Evolutionary conservation across 306 rosid species (phyloP), one percentile per base, ranked within the genome.

Genomic region (Prunus mongolica): DNA sequence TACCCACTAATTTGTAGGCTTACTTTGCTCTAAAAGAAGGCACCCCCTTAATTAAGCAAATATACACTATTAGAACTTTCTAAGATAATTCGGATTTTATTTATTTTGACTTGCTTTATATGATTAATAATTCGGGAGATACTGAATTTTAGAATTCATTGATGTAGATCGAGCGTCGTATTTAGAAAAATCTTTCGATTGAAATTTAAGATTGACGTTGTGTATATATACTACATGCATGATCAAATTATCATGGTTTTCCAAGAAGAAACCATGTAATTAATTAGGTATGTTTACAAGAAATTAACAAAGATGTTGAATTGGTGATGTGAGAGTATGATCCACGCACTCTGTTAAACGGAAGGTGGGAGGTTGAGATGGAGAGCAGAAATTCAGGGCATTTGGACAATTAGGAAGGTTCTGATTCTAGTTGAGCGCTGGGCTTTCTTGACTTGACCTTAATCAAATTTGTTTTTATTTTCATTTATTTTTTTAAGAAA

Each of bases 391-490:
- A 74, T 63, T 73, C 81, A 49, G 38, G 65, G 80, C 71, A 87
- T 78, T 57, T 80, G 68, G 80, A 82, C 86, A 78, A 60, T 28
- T 18, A 38, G 56, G 74, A 76, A 69, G 72, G 24, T 72, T 80
- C 82, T 32, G 22, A 54, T 65, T 58, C 22, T 69, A 25, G 80
- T 80, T 69, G 76, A 80, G 71, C 76, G 86, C 83, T 69, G 81
- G 62, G 52, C 76, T 76, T 87, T 87, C 76, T 87, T 85, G 89
- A 85, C 86, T 71, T 10, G 30, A 44, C 65, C 46, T 64, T 72
- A 30, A 45, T 72, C 61, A 63, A 18, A 24, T 44, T 66, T 54
- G 15, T 6, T 45, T 24, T 24, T 22, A 3, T 19, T 22, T 56
- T 14, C 44, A 38, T 25, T 22, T 20, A 5, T 14, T 61, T 30